phyloP scores from a whole-genome alignment of 192 early-diverging fungal species.

The Geranomyces variabilis region DNA sequence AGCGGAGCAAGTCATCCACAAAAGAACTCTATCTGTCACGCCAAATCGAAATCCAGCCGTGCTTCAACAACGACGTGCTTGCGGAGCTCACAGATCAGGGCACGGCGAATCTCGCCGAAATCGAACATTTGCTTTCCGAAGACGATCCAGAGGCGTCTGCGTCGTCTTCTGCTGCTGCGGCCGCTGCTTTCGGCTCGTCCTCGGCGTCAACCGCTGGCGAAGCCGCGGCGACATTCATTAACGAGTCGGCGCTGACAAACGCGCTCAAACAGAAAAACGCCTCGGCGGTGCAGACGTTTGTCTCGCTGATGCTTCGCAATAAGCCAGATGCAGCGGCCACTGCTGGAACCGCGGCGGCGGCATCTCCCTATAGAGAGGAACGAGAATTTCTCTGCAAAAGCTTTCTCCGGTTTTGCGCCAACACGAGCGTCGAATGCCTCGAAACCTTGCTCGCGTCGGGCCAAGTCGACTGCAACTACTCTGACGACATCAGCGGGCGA shows the following conservation, averaged over 20 bases:
- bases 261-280: conserved; percentile 22
- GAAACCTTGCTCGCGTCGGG: conserved; percentile 66
- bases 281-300: conserved; percentile 30
- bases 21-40: conserved; percentile 97
- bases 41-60: conserved; percentile 97
- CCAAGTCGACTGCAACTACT: conserved; percentile 75
- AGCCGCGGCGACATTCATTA: not conserved
- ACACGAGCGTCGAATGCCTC: conserved; percentile 49
- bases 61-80: conserved; percentile 93
- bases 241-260: conserved; percentile 3
- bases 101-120: conserved; percentile 73
- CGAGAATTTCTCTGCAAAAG: conserved; percentile 67
- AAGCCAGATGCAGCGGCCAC: not conserved
- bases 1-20: conserved; percentile 93
- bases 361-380: conserved; percentile 40
- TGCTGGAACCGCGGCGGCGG: not conserved
- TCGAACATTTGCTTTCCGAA: conserved; percentile 52
- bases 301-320: conserved; percentile 5
- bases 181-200: not conserved
- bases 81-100: conserved; percentile 88
- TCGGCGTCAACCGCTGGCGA: not conserved
- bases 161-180: no score
- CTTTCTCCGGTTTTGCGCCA: conserved; percentile 71
- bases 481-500: conserved; percentile 92
- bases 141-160: conserved; percentile 11